These are phyloP conservation scores for Pythium insidiosum DNA, from an alignment of 352 stramenopile genomes.

Conservation along the genomic window DNA sequence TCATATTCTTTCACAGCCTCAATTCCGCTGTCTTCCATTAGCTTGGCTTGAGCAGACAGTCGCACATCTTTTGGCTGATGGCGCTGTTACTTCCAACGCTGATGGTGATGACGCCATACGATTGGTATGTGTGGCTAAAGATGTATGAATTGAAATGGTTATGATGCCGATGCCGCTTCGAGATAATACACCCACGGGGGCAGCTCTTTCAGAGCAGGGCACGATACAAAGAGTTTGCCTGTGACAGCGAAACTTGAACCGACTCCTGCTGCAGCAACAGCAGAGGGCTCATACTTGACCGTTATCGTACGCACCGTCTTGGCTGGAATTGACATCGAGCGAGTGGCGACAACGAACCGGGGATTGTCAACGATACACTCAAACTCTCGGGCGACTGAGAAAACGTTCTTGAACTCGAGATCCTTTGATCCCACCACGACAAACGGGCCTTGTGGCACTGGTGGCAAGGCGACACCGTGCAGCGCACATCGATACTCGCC, in stretches of 20 bases:
- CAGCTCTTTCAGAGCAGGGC: constrained; percentile 49
- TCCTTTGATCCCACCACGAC: constrained; percentile 48
- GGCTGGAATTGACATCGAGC: constrained; percentile 52
- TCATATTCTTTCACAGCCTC: constrained; percentile 29
- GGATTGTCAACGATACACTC: constrained; percentile 73
- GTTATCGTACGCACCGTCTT: constrained; percentile 56
- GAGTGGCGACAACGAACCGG: constrained; percentile 48
- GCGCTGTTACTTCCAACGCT: too few relatives aligned
- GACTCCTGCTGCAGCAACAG: constrained; percentile 2
- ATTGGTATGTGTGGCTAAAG: too few relatives aligned
- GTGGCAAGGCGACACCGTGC: constrained; percentile 62
- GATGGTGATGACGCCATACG: too few relatives aligned
- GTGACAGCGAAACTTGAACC: constrained; percentile 14
- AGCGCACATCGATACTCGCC: constrained; percentile 85
- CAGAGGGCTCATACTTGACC: constrained; percentile 40
- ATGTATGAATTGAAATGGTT: too few relatives aligned
- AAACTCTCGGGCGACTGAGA: constrained; percentile 68
- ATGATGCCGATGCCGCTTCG: constrained; percentile 19
- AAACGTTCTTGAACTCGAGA: constrained; percentile 90
- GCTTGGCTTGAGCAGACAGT: constrained; percentile 43
- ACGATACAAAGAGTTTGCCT: constrained; percentile 80
- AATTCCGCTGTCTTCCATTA: constrained; percentile 39
- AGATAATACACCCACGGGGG: constrained; percentile 88
- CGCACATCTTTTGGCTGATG: constrained; percentile 15
- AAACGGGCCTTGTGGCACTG: constrained; percentile 81